Evolutionary conservation across 2,329 filamentous ascomycete genomes (phyloP), one percentile per base, ranked within the genome.

Genomic region (Torrubiella hemipterigena): DNA sequence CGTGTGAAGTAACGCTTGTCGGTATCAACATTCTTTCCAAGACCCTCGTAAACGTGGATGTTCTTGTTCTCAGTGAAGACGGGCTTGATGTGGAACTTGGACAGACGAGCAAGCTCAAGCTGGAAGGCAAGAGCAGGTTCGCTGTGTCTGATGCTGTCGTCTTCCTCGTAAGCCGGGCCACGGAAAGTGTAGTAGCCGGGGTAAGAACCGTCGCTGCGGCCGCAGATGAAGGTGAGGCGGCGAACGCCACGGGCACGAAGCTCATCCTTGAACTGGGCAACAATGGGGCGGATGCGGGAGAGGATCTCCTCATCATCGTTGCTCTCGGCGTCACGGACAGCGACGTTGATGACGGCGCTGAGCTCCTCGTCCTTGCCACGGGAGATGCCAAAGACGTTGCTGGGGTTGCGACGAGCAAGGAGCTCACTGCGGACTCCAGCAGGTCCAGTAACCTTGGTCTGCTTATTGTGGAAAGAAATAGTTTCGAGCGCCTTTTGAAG

Each of bases 41-140:
- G 67, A 43, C 84, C 91, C 67, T 96, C 87, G 61, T 96, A 98
- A 37, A 98, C 87, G 66, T 98, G 91, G 42, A 98, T 95, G 61
- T 93, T 96, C 52, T 93, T 82, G 69, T 98, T 98, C 61, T 96
- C 87, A 0, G 91, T 96, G 63, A 98, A 98, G 31, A 98, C 86
- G 3, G 91, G 89, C 65, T 87, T 93, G 62, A 96, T 93, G 64
- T 86, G 79, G 74, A 98, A 98, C 65, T 95, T 96, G 50, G 81
- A 82, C 18, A 98, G 74, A 56, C 91, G 82, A 37, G 78, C 81
- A 41, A 98, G 77, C 61, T 98, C 91, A 55, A 96, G 82, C 68
- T 98, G 91, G 83, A 96, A 98, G 51, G 91, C 87, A 56, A 95
- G 70, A 33, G 91, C 89, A 30, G 91, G 91, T 62, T 98, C 91